Percentiles rank a stretch among this genome's conserved stretches.
phyloP scores from a whole-genome alignment of 306 rosid genomes.

The Prunus mume region DNA sequence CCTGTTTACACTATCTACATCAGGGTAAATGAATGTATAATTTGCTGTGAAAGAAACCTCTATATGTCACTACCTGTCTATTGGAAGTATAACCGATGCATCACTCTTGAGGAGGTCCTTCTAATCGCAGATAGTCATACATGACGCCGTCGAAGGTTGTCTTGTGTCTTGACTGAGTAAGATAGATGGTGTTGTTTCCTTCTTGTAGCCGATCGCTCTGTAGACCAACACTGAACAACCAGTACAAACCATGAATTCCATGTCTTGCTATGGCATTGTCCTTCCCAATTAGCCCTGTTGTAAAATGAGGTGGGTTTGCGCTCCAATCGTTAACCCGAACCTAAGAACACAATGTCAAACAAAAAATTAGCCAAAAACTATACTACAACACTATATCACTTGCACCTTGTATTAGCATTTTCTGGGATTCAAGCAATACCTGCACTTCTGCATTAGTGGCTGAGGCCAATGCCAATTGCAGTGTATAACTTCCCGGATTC shows the following conservation, averaged over 20 bases:
- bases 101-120: conserved; percentile 46
- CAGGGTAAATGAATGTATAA: neutral
- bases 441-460: conserved; percentile 25
- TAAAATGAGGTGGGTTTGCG: neutral
- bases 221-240: conserved; percentile 36
- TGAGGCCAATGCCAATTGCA: conserved; percentile 69
- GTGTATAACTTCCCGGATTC: conserved; percentile 45
- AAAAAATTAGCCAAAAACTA: neutral
- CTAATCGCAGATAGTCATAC: conserved; percentile 87
- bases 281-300: conserved; percentile 45
- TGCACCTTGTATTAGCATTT: neutral
- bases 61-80: neutral
- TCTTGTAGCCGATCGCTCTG: conserved; percentile 21
- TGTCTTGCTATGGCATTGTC: conserved; percentile 86
- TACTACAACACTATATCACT: neutral
- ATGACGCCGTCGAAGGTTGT: conserved; percentile 49
- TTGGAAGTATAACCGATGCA: neutral
- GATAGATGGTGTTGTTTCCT: conserved; percentile 57
- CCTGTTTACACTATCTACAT: neutral
- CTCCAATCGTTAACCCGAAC: conserved; percentile 49
- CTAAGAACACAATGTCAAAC: conserved; percentile 28
- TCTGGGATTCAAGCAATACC: neutral
- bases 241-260: conserved; percentile 69
- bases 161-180: conserved; percentile 42
- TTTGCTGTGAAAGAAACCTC: neutral